Base-by-base conservation (phyloP, 495 filamentous ascomycete genomes). In the Amniculicola lignicola region DNA sequence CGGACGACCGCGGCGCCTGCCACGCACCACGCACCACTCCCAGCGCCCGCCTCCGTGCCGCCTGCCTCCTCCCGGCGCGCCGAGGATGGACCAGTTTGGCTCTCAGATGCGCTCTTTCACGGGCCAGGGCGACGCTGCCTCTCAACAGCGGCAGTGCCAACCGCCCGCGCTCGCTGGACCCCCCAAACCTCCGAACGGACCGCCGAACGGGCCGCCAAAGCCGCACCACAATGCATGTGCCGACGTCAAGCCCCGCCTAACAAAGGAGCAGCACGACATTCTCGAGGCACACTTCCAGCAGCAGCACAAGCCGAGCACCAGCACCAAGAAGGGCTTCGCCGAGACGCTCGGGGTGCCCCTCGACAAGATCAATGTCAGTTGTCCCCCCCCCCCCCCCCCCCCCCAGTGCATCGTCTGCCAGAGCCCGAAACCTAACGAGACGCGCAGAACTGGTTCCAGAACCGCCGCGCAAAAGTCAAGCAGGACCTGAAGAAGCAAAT, bases 391-490 rank as follows among this genome's bases (percentile, higher is more conserved):
- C n/a, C n/a, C n/a, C n/a, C n/a, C n/a, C n/a, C n/a, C n/a, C n/a
- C n/a, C n/a, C n/a, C n/a, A n/a, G n/a, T n/a, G n/a, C n/a, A n/a
- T n/a, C 23, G 22, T 11, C 16, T 37, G 14, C 11, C 25, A 15
- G 42, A 39, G 14, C n/a, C 28, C 31, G 12, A 2, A 12, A 6
- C 53, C 45, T 63, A 57, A 60, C 37, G 19, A n/a, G 31, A 42
- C 15, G 28, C 19, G 27, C 47, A 74, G 71, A 74, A 74, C 48
- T 74, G 72, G 72, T 74, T 74, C 44, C 72, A 74, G 58, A 74
- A 74, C 60, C 66, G 72, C 10, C 27, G 72, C 37, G 72, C 72
- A 33, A 74, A 74, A 51, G 61, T 69, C 15, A 74, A 74, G 62
- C 72, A 74, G 54, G 72, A 74, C 52, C 37, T 52, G 6, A 74